Conservation (phyloP, 202 grass and related monocot genomes). For the Eragrostis tef region DNA sequence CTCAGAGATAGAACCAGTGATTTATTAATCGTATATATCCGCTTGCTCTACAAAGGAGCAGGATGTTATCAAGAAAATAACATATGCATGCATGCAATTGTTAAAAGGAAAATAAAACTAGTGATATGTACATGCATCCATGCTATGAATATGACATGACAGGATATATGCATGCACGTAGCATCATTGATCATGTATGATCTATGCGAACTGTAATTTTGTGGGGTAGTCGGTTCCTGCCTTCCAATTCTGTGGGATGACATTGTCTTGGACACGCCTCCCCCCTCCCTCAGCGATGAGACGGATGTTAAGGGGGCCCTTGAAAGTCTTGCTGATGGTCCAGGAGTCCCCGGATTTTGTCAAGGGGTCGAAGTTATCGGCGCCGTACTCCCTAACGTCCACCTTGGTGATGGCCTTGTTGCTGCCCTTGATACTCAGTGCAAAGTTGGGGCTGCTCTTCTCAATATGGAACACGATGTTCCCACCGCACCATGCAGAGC, state of each 20-base stretch:
- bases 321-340: too few relatives aligned
- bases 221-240: conserved; percentile 1
- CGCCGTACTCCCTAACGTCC: neutral
- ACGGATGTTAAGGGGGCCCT: too few relatives aligned
- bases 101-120: too few relatives aligned
- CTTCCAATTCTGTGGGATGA: neutral
- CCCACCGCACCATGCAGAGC: neutral
- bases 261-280: neutral
- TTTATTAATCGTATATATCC: too few relatives aligned
- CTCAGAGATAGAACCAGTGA: too few relatives aligned
- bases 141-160: too few relatives aligned
- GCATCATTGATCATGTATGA: neutral
- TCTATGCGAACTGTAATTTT: neutral
- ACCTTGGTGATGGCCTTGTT: neutral
- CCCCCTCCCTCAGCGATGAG: too few relatives aligned
- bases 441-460: neutral
- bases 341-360: too few relatives aligned
- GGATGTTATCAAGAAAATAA: too few relatives aligned
- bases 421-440: neutral
- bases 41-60: too few relatives aligned
- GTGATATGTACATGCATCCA: too few relatives aligned
- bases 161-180: neutral
- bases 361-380: neutral
- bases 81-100: too few relatives aligned
- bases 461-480: neutral